Conservation (phyloP, 257 asterid species). For the Verbena officinalis region DNA sequence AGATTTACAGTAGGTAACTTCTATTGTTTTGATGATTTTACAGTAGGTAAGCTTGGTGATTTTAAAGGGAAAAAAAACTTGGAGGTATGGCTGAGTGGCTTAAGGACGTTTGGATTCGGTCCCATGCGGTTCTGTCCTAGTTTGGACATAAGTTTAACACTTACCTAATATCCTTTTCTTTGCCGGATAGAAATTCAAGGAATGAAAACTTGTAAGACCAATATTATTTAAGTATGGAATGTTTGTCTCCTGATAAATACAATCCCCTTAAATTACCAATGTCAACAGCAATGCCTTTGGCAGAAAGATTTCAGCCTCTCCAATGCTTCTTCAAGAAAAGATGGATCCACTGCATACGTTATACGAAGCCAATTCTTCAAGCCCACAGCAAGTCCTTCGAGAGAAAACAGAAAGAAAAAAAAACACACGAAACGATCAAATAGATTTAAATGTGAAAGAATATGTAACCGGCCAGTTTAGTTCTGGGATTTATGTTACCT, state of each 20-base stretch:
- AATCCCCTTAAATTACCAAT: not conserved
- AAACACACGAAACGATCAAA: too few relatives aligned
- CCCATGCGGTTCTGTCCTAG: too few relatives aligned
- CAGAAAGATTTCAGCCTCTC: constrained; percentile 64
- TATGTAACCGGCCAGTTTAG: not conserved
- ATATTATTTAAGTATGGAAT: not conserved
- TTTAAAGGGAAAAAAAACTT: not conserved
- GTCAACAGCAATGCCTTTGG: constrained; percentile 47
- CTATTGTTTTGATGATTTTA: too few relatives aligned
- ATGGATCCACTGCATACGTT: constrained; percentile 72
- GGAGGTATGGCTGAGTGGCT: too few relatives aligned
- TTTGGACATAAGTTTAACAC: too few relatives aligned
- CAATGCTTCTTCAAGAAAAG: constrained; percentile 65
- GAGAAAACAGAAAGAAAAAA: not conserved
- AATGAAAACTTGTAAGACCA: not conserved
- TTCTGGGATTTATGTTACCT: constrained; percentile 39
- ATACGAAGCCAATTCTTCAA: constrained; percentile 74
- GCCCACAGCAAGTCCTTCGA: constrained; percentile 80
- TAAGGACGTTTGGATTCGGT: too few relatives aligned
- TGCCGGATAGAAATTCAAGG: too few relatives aligned
- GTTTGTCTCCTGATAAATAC: constrained; percentile 8
- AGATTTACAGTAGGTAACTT: too few relatives aligned
- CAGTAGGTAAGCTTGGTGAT: constrained; percentile 3
- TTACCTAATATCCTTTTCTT: too few relatives aligned
- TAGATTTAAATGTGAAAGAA: too few relatives aligned